Base-by-base conservation (phyloP, 495 filamentous ascomycete species). In the Penicillium ucsense region DNA sequence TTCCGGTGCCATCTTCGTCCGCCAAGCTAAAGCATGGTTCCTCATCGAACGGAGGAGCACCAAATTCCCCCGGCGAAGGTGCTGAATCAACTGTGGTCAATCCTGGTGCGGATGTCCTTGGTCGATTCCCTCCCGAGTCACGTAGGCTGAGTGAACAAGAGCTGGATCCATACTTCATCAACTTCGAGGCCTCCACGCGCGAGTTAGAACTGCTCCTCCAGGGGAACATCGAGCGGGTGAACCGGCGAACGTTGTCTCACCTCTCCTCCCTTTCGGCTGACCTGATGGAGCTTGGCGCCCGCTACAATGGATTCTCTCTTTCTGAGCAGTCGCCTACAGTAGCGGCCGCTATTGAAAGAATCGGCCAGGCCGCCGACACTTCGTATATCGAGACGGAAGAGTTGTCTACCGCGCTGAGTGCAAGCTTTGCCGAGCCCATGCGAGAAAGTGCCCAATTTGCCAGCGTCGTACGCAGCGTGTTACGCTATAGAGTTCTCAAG, bases 331-430 rank as follows among this genome's bases (percentile, higher is more conserved):
- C 86, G 3, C 79, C 84, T 3, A 85, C 86, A 3, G 82, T 98
- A 4, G 85, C 88, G n/a, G 82, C 89, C 4, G 91, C 92, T 3
- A 95, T 97, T 50, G 92, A 98, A 65, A 83, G 89, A 41, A 80
- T 91, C 36, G 92, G 92, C 0, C 94, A 98, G 62, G 94, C 92
- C 4, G 88, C 89, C 3, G 92, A 98, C 62, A 88, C 86, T 2
- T 95, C 94, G 2, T 98, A 95, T 58, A 90, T 98, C 47, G 89
- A 88, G 28, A 95, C 91, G 0, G 89, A 94, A 55, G 92, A 97
- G 57, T 71, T 98, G 3, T 89, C 90, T 2, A 78, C 78, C 3
- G 81, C 84, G 0, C 63, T 98, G 34, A 87, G 88, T 10, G 88
- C 89, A 2, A 87, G 79, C 51, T 98, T 98, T 64, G 91, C 92